Conservation (phyloP, 441 rosid species). For the Erysimum cheiri region DNA sequence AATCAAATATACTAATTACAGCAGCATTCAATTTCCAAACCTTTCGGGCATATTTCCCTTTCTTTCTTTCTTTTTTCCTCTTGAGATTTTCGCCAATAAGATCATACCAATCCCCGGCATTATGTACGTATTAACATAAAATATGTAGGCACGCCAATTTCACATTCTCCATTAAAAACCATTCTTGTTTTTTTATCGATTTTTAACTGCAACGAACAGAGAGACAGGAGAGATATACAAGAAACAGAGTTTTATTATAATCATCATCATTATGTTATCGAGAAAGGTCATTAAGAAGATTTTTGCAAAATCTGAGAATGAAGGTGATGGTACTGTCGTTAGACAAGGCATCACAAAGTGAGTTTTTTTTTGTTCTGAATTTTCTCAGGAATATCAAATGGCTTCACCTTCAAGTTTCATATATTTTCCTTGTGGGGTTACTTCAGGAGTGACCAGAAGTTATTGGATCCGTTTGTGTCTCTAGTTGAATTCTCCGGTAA, state of each 20-base stretch:
- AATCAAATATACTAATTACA: not conserved
- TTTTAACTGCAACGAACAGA: not conserved
- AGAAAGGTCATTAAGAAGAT: slow-evolving; percentile 63
- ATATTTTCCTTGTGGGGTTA: slow-evolving; percentile 20
- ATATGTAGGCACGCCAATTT: not conserved
- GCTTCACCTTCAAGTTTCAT: slow-evolving; percentile 18
- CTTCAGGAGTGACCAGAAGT: slow-evolving; percentile 70
- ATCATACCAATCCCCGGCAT: not conserved
- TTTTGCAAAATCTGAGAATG: slow-evolving; percentile 59
- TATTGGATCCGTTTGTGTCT: slow-evolving; percentile 85
- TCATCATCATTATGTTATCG: slow-evolving; percentile 32
- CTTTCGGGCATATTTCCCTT: not conserved
- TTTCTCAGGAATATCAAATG: not conserved
- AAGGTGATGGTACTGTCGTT: slow-evolving; percentile 77
- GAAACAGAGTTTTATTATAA: not conserved
- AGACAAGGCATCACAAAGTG: slow-evolving; percentile 79
- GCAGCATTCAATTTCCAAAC: not conserved
- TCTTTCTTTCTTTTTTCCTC: not conserved
- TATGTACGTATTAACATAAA: not conserved
- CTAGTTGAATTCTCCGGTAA: slow-evolving; percentile 80
- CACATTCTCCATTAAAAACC: not conserved
- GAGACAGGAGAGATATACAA: not conserved
- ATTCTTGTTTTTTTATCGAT: not conserved
- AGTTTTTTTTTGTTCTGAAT: slow-evolving; percentile 3
- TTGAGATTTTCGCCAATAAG: not conserved